These are phyloP conservation scores for Malus fusca DNA, from an alignment of 306 rosid species.

Conservation along the genomic window DNA sequence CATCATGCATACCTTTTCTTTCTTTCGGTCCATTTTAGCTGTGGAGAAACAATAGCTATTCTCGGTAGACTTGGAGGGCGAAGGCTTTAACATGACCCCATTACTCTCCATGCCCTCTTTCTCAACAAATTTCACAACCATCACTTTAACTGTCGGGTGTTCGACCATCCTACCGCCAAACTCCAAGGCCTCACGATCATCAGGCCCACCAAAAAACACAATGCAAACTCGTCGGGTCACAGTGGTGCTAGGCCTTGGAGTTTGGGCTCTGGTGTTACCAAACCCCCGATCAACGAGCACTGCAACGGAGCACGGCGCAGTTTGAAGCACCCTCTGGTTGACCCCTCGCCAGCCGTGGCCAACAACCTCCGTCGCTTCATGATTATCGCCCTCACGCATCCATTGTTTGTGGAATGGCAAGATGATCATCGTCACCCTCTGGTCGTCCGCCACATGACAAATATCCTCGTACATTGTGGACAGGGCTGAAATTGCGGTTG, in stretches of 20 bases:
- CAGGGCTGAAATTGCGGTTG: slow-evolving; percentile 59
- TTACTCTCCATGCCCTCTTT: slow-evolving; percentile 5
- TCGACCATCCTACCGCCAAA: slow-evolving; percentile 58
- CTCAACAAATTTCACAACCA: slow-evolving; percentile 39
- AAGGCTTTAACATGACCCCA: slow-evolving; percentile 23
- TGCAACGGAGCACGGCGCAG: slow-evolving; percentile 69
- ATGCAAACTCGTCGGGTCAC: slow-evolving; percentile 37
- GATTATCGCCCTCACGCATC: slow-evolving; percentile 19
- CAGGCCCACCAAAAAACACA: slow-evolving; percentile 78
- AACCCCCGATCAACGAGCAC: slow-evolving; percentile 72
- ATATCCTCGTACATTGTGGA: slow-evolving; percentile 72
- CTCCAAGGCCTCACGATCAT: slow-evolving; percentile 64
- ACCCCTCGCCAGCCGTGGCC: slow-evolving; percentile 69
- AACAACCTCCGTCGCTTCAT: slow-evolving; percentile 30
- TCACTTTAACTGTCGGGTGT: slow-evolving; percentile 47
- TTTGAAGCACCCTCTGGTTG: slow-evolving; percentile 58
- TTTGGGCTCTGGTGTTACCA: slow-evolving; percentile 13
- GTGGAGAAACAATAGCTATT: slow-evolving; percentile 47
- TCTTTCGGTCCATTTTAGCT: slow-evolving; percentile 36
- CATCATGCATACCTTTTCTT: slow-evolving; percentile 40
- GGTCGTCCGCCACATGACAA: slow-evolving; percentile 69
- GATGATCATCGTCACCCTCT: slow-evolving; percentile 57
- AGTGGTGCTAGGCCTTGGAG: not conserved
- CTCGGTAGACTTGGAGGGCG: slow-evolving; percentile 20
- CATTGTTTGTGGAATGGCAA: slow-evolving; percentile 67